These are phyloP conservation scores for Rutidosis leptorrhynchoides DNA, from an alignment of 129 eudicot species.

Conservation along the genomic window DNA sequence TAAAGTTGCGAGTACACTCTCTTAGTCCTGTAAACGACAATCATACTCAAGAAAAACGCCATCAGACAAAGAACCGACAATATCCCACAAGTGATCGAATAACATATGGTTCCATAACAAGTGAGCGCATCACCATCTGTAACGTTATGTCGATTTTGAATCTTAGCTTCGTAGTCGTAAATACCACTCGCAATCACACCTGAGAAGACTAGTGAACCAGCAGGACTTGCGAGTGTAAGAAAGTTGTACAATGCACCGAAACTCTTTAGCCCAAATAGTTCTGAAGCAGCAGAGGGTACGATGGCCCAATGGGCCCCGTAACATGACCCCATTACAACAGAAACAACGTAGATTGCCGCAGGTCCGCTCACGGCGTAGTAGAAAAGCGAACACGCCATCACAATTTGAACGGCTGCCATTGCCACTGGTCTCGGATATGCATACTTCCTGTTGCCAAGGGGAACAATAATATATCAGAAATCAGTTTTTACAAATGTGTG, in stretches of 20 bases:
- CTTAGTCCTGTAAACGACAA: conserved; percentile 61
- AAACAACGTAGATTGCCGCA: conserved; percentile 56
- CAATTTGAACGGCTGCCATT: conserved; percentile 63
- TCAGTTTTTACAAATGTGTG: too few species aligned
- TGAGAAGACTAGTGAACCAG: conserved; percentile 64
- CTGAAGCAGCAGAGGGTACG: conserved; percentile 79
- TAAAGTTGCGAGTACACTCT: conserved; percentile 55
- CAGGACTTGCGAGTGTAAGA: conserved; percentile 58
- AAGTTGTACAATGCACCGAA: conserved; percentile 69
- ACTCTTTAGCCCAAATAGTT: conserved; percentile 69
- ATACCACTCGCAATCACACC: conserved; percentile 74
- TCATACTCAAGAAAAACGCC: conserved; percentile 54
- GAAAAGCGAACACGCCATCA: conserved; percentile 60
- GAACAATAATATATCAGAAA: not conserved
- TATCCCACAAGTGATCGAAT: conserved; percentile 61
- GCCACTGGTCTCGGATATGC: conserved; percentile 86
- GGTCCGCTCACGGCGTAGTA: conserved; percentile 62
- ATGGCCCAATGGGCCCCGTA: conserved; percentile 89
- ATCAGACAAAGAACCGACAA: conserved; percentile 55
- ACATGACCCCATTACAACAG: conserved; percentile 59
- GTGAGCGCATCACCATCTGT: conserved; percentile 41
- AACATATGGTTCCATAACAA: conserved; percentile 63
- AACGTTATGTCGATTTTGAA: conserved; percentile 30
- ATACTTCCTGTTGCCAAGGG: conserved; percentile 42
- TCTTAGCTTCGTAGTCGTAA: conserved; percentile 70